Evolutionary conservation across 108 stramenopile species (phyloP).

Genomic region (Skeletonema potamos): DNA sequence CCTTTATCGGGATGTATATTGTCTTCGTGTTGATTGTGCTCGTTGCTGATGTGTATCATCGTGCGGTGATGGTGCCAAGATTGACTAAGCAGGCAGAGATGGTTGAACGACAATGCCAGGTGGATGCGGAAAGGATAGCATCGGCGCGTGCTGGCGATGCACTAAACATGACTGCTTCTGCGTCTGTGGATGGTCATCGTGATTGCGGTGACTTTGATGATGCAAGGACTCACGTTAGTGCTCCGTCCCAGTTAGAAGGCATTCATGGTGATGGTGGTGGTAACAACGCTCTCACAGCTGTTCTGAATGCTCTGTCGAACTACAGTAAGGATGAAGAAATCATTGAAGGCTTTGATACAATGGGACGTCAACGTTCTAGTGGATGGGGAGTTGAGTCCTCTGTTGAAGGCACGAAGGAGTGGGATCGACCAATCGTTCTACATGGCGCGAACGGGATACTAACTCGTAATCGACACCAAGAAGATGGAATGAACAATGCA

Average conservation of each 20-base stretch:
- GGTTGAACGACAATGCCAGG: slow-evolving; percentile 44
- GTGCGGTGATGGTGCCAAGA: slow-evolving; percentile 79
- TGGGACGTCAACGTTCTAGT: neutral
- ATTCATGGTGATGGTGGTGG: neutral
- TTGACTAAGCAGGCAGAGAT: slow-evolving; percentile 29
- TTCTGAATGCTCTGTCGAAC: slow-evolving; percentile 74
- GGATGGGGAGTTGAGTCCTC: slow-evolving; percentile 47
- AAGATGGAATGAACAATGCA: slow-evolving; percentile 1
- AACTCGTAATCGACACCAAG: slow-evolving; percentile 20
- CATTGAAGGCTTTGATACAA: slow-evolving; percentile 3
- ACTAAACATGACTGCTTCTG: neutral
- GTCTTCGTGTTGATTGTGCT: slow-evolving; percentile 77
- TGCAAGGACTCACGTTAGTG: slow-evolving; percentile 8
- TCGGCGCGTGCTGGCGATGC: slow-evolving; percentile 33
- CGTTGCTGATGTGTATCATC: slow-evolving; percentile 86
- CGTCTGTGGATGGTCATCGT: neutral
- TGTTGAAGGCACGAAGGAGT: slow-evolving; percentile 34
- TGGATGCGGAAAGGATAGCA: slow-evolving; percentile 36
- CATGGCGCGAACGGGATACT: slow-evolving; percentile 76
- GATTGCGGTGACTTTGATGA: slow-evolving; percentile 1
- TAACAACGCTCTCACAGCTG: slow-evolving; percentile 39
- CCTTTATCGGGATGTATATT: slow-evolving; percentile 57
- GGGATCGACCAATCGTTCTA: slow-evolving; percentile 64
- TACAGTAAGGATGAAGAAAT: slow-evolving; percentile 62
- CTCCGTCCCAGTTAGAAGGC: slow-evolving; percentile 15